These are phyloP conservation scores for Serendipita sp. DNA, from an alignment of 768 basidiomycete species.

Conservation along the genomic window DNA sequence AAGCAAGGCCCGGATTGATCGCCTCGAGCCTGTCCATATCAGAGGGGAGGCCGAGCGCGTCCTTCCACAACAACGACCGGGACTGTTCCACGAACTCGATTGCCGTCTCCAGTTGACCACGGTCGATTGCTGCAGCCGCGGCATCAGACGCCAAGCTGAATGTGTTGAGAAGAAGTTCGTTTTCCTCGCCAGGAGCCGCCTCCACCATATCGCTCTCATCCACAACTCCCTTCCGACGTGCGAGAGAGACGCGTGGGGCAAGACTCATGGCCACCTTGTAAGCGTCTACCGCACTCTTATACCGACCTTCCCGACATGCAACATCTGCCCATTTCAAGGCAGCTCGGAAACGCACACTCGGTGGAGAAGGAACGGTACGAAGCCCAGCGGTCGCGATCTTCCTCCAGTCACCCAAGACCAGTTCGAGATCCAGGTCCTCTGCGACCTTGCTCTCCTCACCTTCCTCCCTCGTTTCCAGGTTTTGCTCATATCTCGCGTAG, in stretches of 20 bases:
- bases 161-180: background rate
- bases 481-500: background rate
- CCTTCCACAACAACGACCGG: background rate
- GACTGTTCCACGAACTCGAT: background rate
- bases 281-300: background rate
- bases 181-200: background rate
- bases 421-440: constrained; percentile 1
- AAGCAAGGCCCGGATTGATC: background rate
- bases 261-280: constrained; percentile 5
- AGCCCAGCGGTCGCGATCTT: background rate
- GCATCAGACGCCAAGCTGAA: constrained; percentile 4
- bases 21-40: background rate
- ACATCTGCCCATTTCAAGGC: constrained; percentile 1
- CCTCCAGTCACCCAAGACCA: background rate
- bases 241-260: background rate
- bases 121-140: background rate
- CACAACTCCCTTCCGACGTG: background rate
- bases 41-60: background rate
- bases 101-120: constrained; percentile 3
- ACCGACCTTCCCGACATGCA: background rate
- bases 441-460: background rate
- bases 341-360: background rate
- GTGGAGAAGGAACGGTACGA: background rate
- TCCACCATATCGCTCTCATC: background rate
- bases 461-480: background rate